Evolutionary conservation across 1,139 yeast species (phyloP).

Genomic region (Kodamaea sp.): DNA sequence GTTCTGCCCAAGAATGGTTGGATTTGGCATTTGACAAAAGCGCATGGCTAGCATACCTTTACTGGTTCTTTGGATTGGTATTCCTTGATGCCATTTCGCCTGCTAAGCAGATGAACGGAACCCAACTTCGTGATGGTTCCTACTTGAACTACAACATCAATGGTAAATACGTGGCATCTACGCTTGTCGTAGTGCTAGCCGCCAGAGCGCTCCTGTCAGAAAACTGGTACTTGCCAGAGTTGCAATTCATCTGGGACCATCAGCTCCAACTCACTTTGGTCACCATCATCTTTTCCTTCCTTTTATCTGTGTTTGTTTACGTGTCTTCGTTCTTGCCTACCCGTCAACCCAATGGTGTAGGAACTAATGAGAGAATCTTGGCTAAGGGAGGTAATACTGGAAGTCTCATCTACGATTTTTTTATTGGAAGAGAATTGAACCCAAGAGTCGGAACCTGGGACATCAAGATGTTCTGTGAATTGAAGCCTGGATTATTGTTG

Average conservation of each 20-base stretch:
- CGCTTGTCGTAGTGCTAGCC: conserved; percentile 47
- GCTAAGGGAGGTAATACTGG: conserved; percentile 90
- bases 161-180: conserved; percentile 60
- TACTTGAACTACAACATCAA: conserved; percentile 74
- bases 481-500: conserved; percentile 89
- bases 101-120: conserved; percentile 69
- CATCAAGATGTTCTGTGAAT: conserved; percentile 86
- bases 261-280: conserved; percentile 65
- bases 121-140: conserved; percentile 73
- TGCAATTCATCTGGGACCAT: conserved; percentile 71
- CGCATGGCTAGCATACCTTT: conserved; percentile 65
- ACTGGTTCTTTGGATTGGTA: conserved; percentile 73
- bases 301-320: conserved; percentile 67
- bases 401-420: conserved; percentile 82
- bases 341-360: conserved; percentile 48
- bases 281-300: conserved; percentile 62
- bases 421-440: conserved; percentile 92
- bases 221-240: conserved; percentile 68
- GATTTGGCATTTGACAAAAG: conserved; percentile 35
- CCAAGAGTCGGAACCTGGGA: conserved; percentile 88
- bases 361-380: conserved; percentile 66
- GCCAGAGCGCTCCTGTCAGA: conserved; percentile 52
- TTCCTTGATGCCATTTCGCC: conserved; percentile 70
- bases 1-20: conserved; percentile 24
- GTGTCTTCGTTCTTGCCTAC: conserved; percentile 65